These are phyloP conservation scores for Penicillium sp. DNA, from an alignment of 2,329 filamentous ascomycete genomes.

Conservation along the genomic window DNA sequence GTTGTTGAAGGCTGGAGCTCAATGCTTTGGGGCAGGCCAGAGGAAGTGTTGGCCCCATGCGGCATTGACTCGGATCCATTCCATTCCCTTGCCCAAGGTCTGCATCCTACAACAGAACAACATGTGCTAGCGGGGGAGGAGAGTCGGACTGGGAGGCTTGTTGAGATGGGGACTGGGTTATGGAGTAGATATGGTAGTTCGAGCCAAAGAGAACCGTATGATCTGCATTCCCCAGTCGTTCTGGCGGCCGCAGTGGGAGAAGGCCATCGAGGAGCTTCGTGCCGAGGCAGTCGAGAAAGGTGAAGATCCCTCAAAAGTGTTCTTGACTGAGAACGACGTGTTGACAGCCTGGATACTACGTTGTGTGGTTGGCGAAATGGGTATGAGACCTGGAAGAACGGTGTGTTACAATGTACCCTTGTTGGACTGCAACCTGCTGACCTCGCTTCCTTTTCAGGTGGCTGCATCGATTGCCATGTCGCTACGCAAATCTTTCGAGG, in stretches of 20 bases:
- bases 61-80: conserved; percentile 11
- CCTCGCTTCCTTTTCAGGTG: conserved; percentile 5
- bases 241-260: conserved; percentile 16
- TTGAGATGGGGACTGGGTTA: conserved; percentile 19
- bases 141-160: conserved; percentile 13
- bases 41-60: conserved; percentile 10
- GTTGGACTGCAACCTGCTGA: not conserved
- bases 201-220: conserved; percentile 22
- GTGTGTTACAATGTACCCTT: not conserved
- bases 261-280: conserved; percentile 15
- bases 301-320: conserved; percentile 12
- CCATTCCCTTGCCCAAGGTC: conserved; percentile 6
- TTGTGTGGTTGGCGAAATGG: conserved; percentile 13
- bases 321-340: conserved; percentile 19
- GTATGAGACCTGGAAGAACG: not conserved
- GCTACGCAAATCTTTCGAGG: conserved; percentile 19
- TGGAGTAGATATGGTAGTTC: conserved; percentile 17
- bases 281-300: conserved; percentile 10
- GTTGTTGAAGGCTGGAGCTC: conserved; percentile 17
- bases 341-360: conserved; percentile 19
- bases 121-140: not conserved
- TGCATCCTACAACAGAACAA: not conserved
- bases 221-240: conserved; percentile 17
- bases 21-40: conserved; percentile 17
- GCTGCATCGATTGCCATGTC: conserved; percentile 19